Conservation (phyloP, 2,329 filamentous ascomycete genomes). For the Hypoxylon sp. region DNA sequence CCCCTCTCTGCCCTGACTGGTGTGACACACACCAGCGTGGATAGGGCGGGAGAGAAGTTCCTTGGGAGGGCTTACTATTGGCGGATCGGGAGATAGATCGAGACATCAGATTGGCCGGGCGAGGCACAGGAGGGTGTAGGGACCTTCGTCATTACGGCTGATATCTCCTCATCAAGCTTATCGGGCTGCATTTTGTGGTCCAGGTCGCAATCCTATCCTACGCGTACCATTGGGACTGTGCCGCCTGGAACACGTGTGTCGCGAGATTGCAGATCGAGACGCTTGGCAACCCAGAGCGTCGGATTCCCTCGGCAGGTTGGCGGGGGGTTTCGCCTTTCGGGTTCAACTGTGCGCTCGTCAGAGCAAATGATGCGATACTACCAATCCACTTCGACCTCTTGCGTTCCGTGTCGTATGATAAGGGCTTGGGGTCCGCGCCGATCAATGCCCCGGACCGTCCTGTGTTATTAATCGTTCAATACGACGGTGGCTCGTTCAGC, state of each 20-base stretch:
- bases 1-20: conserved; percentile 45
- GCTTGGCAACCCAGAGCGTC: conserved; percentile 45
- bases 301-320: conserved; percentile 44
- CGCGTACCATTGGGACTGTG: conserved; percentile 42
- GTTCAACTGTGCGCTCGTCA: conserved; percentile 26
- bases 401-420: conserved; percentile 39
- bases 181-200: conserved; percentile 40
- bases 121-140: conserved; percentile 21
- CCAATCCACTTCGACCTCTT: conserved; percentile 24
- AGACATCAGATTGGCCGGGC: conserved; percentile 35
- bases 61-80: conserved; percentile 42
- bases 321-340: conserved; percentile 34
- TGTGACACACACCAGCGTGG: conserved; percentile 39
- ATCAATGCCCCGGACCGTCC: conserved; percentile 33
- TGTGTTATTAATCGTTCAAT: conserved; percentile 36
- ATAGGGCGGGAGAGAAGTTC: conserved; percentile 35
- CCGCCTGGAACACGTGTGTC: conserved; percentile 46
- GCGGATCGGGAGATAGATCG: conserved; percentile 44
- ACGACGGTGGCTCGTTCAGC: conserved; percentile 42
- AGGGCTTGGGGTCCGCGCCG: conserved; percentile 43
- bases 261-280: conserved; percentile 45
- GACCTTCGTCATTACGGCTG: conserved; percentile 38
- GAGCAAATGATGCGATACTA: conserved; percentile 36
- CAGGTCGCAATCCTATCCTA: conserved; percentile 25
- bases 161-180: conserved; percentile 43